Evolutionary conservation across 331 rosid genomes (phyloP), one percentile per base, ranked within the genome.

Genomic region (Cydonia oblonga): DNA sequence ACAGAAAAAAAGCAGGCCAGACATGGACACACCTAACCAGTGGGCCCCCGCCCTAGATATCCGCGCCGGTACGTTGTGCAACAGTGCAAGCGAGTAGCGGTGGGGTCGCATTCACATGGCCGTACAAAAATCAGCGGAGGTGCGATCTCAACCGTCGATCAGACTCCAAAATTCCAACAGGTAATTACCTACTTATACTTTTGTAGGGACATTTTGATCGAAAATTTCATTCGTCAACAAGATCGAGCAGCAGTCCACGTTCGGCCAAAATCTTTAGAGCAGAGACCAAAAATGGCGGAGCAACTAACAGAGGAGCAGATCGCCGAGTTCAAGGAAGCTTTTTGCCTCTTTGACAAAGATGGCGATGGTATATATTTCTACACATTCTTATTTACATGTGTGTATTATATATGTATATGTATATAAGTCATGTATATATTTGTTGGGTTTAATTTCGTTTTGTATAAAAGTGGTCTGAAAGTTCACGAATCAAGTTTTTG

Each of bases 321-420:
- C 79, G 80, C 83, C 5, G 80, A 80, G 83, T 80, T 80, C 74
- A 80, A 80, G 76, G 83, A 80, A 25, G 83, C 80, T 20, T 80
- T 80, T 68, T 70, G 80, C 51, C 83, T 80, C 65, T 80, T 80
- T 60, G 83, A 80, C 83, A 80, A 80, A 52, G 83, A 80, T 57
- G 76, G 80, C 69, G 80, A 80, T 70, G 83, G 83, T 80, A 75
- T 33, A 7, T 23, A 8, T 23, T 7, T 70, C 1, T 4, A 32
- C 32, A 15, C 18, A 2, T 4, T 68, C 6, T 3, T 16, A 14
- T 26, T 2, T 11, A 22, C 11, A 9, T 0, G 11, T 22, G 60
- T 53, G 12, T 0, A 0, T 9, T 51, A 8, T 54, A 8, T 54
- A 3, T 54, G 15, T 20, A 7, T 10, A 1, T 56, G 11, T 18